Evolutionary conservation across 345 rosid genomes (phyloP).

Genomic region (Ceriops tagal): DNA sequence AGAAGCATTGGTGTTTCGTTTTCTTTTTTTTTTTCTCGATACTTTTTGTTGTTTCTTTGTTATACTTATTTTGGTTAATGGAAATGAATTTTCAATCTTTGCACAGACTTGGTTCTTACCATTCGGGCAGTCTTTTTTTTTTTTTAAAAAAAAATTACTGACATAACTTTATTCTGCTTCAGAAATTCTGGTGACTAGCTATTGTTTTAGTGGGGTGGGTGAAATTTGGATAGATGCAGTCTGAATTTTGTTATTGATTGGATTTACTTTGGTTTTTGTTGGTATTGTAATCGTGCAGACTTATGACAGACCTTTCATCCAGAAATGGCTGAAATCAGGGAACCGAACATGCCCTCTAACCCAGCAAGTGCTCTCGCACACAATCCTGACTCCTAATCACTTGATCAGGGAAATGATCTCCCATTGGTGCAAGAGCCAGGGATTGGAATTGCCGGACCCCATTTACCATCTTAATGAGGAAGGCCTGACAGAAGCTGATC

Average conservation of each 20-base stretch:
- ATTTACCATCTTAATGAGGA: constrained; percentile 41
- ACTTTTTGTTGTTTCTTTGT: no score
- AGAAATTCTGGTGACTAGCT: constrained; percentile 9
- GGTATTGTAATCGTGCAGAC: constrained; percentile 52
- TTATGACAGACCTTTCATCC: constrained; percentile 68
- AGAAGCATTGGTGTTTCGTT: not conserved
- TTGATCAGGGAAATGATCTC: constrained; percentile 72
- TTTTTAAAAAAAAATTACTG: constrained; percentile 1
- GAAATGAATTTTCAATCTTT: no score
- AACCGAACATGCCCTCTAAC: constrained; percentile 82
- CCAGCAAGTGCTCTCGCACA: constrained; percentile 74
- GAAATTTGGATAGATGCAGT: not conserved
- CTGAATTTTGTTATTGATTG: not conserved
- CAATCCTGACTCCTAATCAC: constrained; percentile 62
- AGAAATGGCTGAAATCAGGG: constrained; percentile 80
- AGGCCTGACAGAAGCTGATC: constrained; percentile 56
- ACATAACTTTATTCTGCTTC: constrained; percentile 1
- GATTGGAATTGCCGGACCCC: constrained; percentile 43
- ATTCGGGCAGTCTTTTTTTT: no score
- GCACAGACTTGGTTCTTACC: no score
- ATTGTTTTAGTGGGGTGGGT: not conserved
- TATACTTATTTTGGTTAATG: no score
- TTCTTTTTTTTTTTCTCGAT: not conserved
- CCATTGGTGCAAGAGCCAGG: constrained; percentile 70
- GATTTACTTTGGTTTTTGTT: constrained; percentile 14